Conservation (phyloP, 2,329 filamentous ascomycete genomes). For the Lachnellula hyalina region DNA sequence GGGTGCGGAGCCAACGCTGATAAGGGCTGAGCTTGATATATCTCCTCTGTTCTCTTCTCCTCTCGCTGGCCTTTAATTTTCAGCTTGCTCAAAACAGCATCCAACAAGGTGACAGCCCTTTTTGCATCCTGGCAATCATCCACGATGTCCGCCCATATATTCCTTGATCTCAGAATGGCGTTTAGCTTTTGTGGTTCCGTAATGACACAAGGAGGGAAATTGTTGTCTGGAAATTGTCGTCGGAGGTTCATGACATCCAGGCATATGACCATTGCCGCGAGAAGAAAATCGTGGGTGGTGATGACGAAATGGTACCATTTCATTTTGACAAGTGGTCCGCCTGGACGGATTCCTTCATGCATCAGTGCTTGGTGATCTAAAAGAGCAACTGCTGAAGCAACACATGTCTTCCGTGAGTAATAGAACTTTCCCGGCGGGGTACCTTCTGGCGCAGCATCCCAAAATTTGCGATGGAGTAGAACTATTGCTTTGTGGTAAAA, state of each 20-base stretch:
- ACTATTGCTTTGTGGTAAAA: constrained; percentile 51
- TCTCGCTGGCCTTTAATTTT: constrained; percentile 2
- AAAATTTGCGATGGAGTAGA: constrained; percentile 51
- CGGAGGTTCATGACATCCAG: constrained; percentile 32
- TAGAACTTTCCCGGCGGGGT: constrained; percentile 37
- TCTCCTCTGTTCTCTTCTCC: background rate
- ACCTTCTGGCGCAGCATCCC: constrained; percentile 38
- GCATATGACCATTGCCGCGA: constrained; percentile 57
- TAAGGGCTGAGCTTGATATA: background rate
- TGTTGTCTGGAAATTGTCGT: background rate
- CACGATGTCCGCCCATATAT: constrained; percentile 21
- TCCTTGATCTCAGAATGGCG: constrained; percentile 15
- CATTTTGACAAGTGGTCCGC: constrained; percentile 45
- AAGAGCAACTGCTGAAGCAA: constrained; percentile 44
- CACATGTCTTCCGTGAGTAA: constrained; percentile 47
- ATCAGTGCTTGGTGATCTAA: constrained; percentile 45
- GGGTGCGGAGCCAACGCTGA: constrained; percentile 2
- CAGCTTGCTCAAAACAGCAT: constrained; percentile 16
- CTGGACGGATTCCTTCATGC: constrained; percentile 45
- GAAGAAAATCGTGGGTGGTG: constrained; percentile 54
- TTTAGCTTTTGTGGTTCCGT: constrained; percentile 17
- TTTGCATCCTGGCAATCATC: constrained; percentile 23
- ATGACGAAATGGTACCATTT: constrained; percentile 55
- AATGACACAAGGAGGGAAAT: constrained; percentile 13
- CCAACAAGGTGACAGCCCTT: constrained; percentile 16